Percentiles rank a stretch among this genome's conserved stretches.
Conservation (phyloP, 108 stramenopile genomes). For the Hondaea fermentalgiana region DNA sequence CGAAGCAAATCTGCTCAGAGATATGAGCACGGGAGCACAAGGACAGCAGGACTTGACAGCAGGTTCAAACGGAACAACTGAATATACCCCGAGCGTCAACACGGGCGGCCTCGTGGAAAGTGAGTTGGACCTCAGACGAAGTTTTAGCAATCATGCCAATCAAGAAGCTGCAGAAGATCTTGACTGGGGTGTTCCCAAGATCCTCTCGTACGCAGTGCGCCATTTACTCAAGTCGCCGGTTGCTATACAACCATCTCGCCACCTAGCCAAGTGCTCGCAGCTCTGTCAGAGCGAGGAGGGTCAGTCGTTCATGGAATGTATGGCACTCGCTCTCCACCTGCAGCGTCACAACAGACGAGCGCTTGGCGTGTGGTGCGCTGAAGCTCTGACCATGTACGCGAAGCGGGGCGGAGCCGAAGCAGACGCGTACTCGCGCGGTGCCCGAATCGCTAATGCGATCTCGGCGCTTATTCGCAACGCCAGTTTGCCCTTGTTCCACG, state of each 20-base stretch:
- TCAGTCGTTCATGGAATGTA: neutral
- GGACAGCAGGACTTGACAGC: neutral
- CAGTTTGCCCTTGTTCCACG: neutral
- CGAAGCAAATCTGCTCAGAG: no score
- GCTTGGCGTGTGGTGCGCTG: neutral
- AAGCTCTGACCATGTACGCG: neutral
- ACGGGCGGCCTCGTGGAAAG: no score
- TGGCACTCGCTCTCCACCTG: neutral
- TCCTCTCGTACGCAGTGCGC: neutral
- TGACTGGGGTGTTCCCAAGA: neutral
- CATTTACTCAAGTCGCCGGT: neutral
- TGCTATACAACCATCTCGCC: neutral
- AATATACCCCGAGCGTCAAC: neutral
- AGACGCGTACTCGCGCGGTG: neutral
- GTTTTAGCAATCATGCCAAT: no score
- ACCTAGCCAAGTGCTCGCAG: neutral
- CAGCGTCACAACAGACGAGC: neutral
- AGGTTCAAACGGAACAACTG: neutral
- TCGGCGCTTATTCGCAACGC: neutral
- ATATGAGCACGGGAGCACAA: neutral
- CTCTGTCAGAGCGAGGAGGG: neutral
- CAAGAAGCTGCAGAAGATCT: neutral
- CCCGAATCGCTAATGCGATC: neutral
- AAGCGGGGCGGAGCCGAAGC: neutral
- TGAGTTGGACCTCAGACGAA: no score